Conservation (phyloP, 768 basidiomycete genomes). For the Stropharia rugosoannulata region DNA sequence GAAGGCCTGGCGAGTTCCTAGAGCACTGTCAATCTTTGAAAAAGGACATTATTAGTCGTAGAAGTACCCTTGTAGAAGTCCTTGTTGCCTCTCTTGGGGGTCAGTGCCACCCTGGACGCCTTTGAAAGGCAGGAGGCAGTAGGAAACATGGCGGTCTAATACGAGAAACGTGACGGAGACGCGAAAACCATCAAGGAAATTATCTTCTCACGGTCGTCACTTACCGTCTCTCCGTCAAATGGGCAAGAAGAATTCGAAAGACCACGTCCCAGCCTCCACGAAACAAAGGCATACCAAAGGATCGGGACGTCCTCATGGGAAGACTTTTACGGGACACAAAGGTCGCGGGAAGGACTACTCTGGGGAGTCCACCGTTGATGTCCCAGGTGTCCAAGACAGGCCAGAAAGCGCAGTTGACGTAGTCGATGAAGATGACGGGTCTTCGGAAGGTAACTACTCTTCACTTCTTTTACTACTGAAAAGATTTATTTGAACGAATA, state of each 20-base stretch:
- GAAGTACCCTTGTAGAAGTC: slow-evolving; percentile 93
- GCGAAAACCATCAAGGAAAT: slow-evolving; percentile 10
- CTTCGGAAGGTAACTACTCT: slow-evolving; percentile 17
- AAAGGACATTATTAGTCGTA: neutral
- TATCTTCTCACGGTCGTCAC: slow-evolving; percentile 12
- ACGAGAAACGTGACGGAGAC: slow-evolving; percentile 4
- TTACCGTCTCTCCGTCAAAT: slow-evolving; percentile 17
- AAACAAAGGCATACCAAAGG: slow-evolving; percentile 27
- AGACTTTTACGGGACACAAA: slow-evolving; percentile 33
- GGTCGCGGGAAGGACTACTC: slow-evolving; percentile 32
- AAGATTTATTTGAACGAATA: neutral
- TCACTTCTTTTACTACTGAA: neutral
- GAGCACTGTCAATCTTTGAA: neutral
- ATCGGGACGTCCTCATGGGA: slow-evolving; percentile 26
- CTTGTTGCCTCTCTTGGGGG: slow-evolving; percentile 88
- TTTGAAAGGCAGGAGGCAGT: slow-evolving; percentile 73
- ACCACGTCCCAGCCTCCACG: slow-evolving; percentile 13
- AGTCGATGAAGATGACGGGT: slow-evolving; percentile 34
- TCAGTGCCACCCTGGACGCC: slow-evolving; percentile 81
- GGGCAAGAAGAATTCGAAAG: slow-evolving; percentile 41
- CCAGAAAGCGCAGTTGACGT: slow-evolving; percentile 62
- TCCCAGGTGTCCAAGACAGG: slow-evolving; percentile 32
- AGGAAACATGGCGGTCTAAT: slow-evolving; percentile 53
- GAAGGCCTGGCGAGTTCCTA: slow-evolving; percentile 81
- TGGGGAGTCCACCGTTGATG: slow-evolving; percentile 14